Evolutionary conservation across 2,329 filamentous ascomycete genomes (phyloP).

Genomic region (Hymenoscyphus infarciens): DNA sequence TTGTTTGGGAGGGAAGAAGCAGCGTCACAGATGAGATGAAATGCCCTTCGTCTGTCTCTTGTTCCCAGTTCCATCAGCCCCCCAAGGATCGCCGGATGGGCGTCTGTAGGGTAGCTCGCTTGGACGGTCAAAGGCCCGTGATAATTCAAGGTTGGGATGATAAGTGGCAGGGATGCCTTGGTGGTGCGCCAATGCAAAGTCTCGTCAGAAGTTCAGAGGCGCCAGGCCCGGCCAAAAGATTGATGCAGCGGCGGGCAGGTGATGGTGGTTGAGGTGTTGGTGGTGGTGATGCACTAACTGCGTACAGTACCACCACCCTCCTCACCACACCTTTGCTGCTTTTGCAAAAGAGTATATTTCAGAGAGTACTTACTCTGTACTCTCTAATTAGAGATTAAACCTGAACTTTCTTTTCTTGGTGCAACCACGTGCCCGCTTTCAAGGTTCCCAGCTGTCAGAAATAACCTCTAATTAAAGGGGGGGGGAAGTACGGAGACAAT

Average conservation of each 20-base stretch:
- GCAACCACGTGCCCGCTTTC: too few species aligned
- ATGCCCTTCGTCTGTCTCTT: not conserved
- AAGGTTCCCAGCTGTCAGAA: too few species aligned
- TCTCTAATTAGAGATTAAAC: too few species aligned
- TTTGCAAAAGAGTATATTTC: too few species aligned
- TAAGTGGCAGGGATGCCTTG: slow-evolving; percentile 29
- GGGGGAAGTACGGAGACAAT: too few species aligned
- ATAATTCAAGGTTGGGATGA: slow-evolving; percentile 31
- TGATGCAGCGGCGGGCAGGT: slow-evolving; percentile 11
- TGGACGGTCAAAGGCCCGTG: slow-evolving; percentile 31
- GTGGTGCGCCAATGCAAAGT: slow-evolving; percentile 21
- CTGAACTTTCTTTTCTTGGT: too few species aligned
- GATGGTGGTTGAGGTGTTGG: slow-evolving; percentile 4
- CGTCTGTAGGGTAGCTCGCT: slow-evolving; percentile 31
- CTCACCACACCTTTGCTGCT: not conserved
- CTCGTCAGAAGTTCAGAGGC: slow-evolving; percentile 18
- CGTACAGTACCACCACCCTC: not conserved
- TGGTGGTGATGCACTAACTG: not conserved
- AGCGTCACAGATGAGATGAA: slow-evolving; percentile 5
- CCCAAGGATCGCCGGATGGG: slow-evolving; percentile 30
- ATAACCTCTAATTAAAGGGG: too few species aligned
- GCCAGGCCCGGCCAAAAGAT: slow-evolving; percentile 5
- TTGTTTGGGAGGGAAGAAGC: not conserved
- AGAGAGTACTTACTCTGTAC: not conserved
- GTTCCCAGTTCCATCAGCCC: slow-evolving; percentile 10